Percentiles rank a stretch among this genome's conserved stretches.
Evolutionary conservation across 1,139 yeast genomes (phyloP).

Genomic region (Yamadazyma diddensiae): DNA sequence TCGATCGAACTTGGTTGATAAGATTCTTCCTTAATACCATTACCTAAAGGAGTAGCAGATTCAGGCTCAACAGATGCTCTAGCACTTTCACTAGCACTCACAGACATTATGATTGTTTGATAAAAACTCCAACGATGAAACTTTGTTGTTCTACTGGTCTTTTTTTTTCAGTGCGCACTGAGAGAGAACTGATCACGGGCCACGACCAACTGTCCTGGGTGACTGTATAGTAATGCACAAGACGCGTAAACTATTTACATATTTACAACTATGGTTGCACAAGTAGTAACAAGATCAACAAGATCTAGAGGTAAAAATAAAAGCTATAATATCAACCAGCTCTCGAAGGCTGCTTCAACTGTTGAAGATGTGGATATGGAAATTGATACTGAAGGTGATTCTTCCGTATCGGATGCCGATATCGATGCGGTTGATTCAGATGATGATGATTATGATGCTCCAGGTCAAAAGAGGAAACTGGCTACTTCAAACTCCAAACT

Average conservation of each 20-base stretch:
- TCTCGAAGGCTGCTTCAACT: conserved; percentile 1
- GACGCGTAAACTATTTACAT: conserved; percentile 1
- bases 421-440: not conserved
- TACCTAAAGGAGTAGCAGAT: conserved; percentile 11
- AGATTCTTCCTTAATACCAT: conserved; percentile 15
- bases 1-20: conserved; percentile 21
- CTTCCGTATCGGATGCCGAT: conserved; percentile 1
- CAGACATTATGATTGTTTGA: conserved; percentile 5
- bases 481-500: not conserved
- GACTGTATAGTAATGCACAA: no score
- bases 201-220: no score
- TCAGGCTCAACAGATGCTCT: conserved; percentile 18
- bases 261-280: conserved; percentile 1
- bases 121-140: conserved; percentile 2
- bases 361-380: not conserved
- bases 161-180: conserved; percentile 2
- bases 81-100: conserved; percentile 10
- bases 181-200: no score
- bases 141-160: conserved; percentile 1
- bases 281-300: conserved; percentile 4
- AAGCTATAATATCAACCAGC: conserved; percentile 5
- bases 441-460: conserved; percentile 1
- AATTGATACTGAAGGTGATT: no score
- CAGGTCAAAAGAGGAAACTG: conserved; percentile 2
- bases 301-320: conserved; percentile 3